Evolutionary conservation across 2,329 filamentous ascomycete genomes (phyloP).

Genomic region (Alternaria novae-zelandiae): DNA sequence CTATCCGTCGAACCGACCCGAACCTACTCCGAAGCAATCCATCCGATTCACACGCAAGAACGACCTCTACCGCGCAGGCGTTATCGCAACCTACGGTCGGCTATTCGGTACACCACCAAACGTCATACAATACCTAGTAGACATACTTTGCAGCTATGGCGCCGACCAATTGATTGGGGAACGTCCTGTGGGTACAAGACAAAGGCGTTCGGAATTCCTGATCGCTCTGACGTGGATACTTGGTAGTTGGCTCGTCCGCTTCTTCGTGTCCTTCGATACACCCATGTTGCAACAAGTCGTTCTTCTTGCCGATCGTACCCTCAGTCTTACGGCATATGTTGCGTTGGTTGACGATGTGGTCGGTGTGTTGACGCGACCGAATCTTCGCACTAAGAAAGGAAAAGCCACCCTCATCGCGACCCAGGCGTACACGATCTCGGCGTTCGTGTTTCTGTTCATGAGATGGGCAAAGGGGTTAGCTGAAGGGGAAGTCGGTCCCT

Average conservation of each 20-base stretch:
- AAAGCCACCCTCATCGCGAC: conserved; percentile 12
- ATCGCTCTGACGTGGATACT: conserved; percentile 11
- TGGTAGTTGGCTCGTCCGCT: conserved; percentile 6
- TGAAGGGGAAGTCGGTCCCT: neutral
- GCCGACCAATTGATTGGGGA: conserved; percentile 13
- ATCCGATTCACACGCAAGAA: conserved; percentile 25
- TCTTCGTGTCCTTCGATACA: conserved; percentile 7
- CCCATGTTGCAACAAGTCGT: neutral
- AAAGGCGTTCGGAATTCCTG: conserved; percentile 21
- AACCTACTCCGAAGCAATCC: conserved; percentile 10
- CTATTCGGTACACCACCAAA: conserved; percentile 19
- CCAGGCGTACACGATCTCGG: conserved; percentile 7
- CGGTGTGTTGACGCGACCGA: conserved; percentile 17
- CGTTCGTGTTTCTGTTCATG: neutral
- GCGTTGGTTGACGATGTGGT: conserved; percentile 30
- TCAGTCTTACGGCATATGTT: conserved; percentile 21
- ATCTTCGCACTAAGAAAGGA: conserved; percentile 16
- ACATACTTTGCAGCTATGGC: conserved; percentile 12
- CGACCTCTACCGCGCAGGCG: conserved; percentile 17
- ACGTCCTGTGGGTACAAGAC: conserved; percentile 11
- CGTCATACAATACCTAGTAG: conserved; percentile 12
- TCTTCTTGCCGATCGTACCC: conserved; percentile 4
- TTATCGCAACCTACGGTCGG: conserved; percentile 23
- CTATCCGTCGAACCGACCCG: conserved; percentile 16
- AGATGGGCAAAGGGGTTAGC: neutral